phyloP scores from a whole-genome alignment of 192 early-diverging fungal genomes.

The Coemansia sp. region DNA sequence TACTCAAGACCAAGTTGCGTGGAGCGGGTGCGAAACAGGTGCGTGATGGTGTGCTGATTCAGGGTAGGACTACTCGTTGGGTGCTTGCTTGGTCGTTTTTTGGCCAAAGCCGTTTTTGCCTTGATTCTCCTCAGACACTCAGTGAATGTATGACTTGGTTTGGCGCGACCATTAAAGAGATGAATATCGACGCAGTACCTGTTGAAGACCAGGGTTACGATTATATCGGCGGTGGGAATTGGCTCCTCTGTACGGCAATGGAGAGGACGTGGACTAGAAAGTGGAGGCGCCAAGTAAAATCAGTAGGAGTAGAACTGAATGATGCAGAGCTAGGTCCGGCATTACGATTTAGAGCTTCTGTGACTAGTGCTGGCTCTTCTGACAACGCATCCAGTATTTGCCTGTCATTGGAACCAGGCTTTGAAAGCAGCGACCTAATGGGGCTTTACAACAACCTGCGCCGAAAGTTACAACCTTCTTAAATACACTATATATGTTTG shows the following conservation, averaged over 20 bases:
- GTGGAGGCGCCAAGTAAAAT: slow-evolving; percentile 21
- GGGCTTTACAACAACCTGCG: slow-evolving; percentile 42
- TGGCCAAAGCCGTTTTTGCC: slow-evolving; percentile 16
- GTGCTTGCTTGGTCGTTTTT: slow-evolving; percentile 49
- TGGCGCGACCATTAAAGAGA: not conserved
- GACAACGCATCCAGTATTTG: not conserved
- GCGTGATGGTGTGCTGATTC: slow-evolving; percentile 23
- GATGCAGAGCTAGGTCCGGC: not conserved
- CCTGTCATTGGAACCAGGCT: slow-evolving; percentile 23
- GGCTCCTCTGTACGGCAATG: slow-evolving; percentile 9
- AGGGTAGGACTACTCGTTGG: slow-evolving; percentile 40
- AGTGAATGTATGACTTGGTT: slow-evolving; percentile 13
- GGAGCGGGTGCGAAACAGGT: slow-evolving; percentile 14
- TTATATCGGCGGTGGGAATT: not conserved
- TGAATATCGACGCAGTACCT: slow-evolving; percentile 3
- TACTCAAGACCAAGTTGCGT: slow-evolving; percentile 12
- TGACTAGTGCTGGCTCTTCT: not conserved
- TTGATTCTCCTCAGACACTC: not conserved
- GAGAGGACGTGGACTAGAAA: slow-evolving; percentile 37
- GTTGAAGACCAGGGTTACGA: not conserved
- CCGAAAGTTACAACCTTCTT: not conserved
- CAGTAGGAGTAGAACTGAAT: not conserved
- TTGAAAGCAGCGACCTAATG: slow-evolving; percentile 17
- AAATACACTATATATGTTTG: not conserved
- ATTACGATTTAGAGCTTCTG: slow-evolving; percentile 42